Conservation (phyloP, 257 asterid genomes). For the Voacanga thouarsii region DNA sequence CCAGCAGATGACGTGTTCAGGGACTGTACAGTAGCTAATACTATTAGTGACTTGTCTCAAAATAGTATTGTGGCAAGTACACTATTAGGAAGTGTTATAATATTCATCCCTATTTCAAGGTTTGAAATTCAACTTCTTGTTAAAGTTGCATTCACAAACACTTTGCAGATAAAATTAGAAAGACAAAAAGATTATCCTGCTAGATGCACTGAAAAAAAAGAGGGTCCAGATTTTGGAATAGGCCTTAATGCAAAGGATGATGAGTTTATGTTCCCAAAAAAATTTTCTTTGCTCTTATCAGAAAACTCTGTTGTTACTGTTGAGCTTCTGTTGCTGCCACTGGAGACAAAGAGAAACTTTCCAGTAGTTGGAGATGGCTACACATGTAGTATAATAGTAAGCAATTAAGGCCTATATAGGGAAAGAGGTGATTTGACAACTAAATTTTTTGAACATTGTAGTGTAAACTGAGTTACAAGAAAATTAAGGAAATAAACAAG, state of each 20-base stretch:
- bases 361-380: conserved; percentile 85
- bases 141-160: neutral
- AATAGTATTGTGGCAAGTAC: conserved; percentile 87
- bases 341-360: conserved; percentile 37
- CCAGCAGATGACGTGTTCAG: conserved; percentile 72
- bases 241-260: conserved; percentile 68
- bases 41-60: conserved; percentile 47
- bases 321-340: conserved; percentile 36
- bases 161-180: neutral
- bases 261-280: conserved; percentile 44
- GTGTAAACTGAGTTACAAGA: neutral
- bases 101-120: conserved; percentile 79
- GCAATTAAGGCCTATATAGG: neutral
- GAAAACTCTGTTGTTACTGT: conserved; percentile 27
- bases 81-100: conserved; percentile 70
- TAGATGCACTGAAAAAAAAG: conserved; percentile 35
- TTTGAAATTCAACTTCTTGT: conserved; percentile 18
- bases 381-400: conserved; percentile 26
- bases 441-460: neutral
- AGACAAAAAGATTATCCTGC: conserved; percentile 40
- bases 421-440: neutral
- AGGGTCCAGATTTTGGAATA: conserved; percentile 41
- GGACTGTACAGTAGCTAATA: conserved; percentile 41
- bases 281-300: conserved; percentile 49
- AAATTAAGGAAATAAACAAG: neutral